Conservation (phyloP, 805 yeast species). For the Torulaspora franciscae region DNA sequence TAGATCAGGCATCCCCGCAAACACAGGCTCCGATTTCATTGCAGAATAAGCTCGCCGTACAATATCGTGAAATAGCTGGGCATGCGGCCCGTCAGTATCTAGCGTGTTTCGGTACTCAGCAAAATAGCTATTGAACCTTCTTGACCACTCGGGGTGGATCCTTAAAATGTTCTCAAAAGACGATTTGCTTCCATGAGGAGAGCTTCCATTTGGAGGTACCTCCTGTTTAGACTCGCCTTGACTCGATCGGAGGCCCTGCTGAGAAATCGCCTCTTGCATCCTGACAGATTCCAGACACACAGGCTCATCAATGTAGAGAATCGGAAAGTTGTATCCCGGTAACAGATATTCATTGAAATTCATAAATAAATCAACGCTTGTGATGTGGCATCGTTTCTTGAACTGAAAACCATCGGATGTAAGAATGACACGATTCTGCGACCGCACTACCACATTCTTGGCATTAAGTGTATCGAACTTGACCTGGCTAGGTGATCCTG, state of each 20-base stretch:
- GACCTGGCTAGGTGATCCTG: slow-evolving; percentile 33
- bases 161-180: slow-evolving; percentile 16
- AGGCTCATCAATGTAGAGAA: slow-evolving; percentile 55
- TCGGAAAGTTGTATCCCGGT: slow-evolving; percentile 49
- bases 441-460: slow-evolving; percentile 47
- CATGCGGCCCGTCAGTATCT: slow-evolving; percentile 30
- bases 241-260: neutral
- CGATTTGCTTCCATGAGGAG: slow-evolving; percentile 5
- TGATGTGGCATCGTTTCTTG: slow-evolving; percentile 42
- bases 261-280: neutral
- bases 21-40: slow-evolving; percentile 15
- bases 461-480: slow-evolving; percentile 52
- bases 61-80: slow-evolving; percentile 27
- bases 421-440: slow-evolving; percentile 46
- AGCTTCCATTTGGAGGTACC: neutral
- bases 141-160: slow-evolving; percentile 19
- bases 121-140: slow-evolving; percentile 39
- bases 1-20: slow-evolving; percentile 34
- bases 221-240: neutral
- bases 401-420: slow-evolving; percentile 56
- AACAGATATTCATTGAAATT: slow-evolving; percentile 59
- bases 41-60: slow-evolving; percentile 22
- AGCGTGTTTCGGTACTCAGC: slow-evolving; percentile 30
- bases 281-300: slow-evolving; percentile 41
- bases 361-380: slow-evolving; percentile 44